Conservation (phyloP, 495 filamentous ascomycete species). For the Neurospora discreta region DNA sequence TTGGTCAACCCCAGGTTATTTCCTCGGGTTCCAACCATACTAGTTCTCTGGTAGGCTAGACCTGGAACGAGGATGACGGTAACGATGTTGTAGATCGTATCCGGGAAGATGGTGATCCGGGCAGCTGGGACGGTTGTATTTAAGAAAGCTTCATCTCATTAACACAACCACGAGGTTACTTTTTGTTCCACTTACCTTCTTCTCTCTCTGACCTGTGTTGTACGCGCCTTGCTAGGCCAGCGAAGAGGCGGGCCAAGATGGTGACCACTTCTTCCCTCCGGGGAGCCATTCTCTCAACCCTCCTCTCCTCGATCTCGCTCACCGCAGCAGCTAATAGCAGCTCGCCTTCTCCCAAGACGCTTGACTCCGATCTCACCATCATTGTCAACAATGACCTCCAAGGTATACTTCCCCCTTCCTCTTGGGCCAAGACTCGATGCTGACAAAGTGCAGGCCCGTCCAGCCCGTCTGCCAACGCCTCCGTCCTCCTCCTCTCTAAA, state of each 20-base stretch:
- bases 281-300: neutral
- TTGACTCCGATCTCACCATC: constrained; percentile 28
- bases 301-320: constrained; percentile 9
- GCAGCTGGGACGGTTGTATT: neutral
- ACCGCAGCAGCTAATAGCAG: constrained; percentile 3
- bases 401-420: constrained; percentile 13
- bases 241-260: neutral
- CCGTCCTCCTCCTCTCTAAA: constrained; percentile 30
- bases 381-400: constrained; percentile 32
- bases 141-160: neutral
- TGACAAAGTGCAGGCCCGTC: constrained; percentile 15
- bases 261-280: neutral
- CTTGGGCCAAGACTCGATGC: neutral
- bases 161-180: neutral
- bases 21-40: neutral
- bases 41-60: neutral
- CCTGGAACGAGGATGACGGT: neutral
- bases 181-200: neutral
- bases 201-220: neutral
- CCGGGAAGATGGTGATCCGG: neutral
- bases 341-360: constrained; percentile 20
- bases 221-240: neutral
- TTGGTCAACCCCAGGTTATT: neutral
- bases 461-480: constrained; percentile 27
- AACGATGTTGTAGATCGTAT: neutral